Conservation (phyloP, 2,329 filamentous ascomycete genomes). For the Cercospora sesami region DNA sequence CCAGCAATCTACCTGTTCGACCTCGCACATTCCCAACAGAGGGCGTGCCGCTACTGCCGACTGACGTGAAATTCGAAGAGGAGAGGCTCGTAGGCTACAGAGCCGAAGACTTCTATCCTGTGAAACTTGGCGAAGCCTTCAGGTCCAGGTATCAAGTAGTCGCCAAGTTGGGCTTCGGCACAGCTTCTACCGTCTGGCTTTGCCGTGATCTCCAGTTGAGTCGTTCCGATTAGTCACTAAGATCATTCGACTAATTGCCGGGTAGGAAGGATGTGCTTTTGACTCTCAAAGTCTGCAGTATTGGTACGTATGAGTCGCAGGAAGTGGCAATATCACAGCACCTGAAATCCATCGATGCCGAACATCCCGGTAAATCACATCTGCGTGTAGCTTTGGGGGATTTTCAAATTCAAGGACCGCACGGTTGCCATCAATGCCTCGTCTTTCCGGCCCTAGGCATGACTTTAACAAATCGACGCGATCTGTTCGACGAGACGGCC, state of each 20-base stretch:
- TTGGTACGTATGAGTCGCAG: background rate
- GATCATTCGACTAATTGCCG: background rate
- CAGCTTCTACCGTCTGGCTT: slow-evolving; percentile 46
- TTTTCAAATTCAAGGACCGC: background rate
- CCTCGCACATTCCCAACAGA: background rate
- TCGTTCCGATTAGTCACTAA: background rate
- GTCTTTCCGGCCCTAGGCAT: background rate
- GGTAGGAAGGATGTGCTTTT: background rate
- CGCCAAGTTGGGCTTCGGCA: slow-evolving; percentile 47
- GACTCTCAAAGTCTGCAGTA: background rate
- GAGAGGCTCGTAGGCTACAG: slow-evolving; percentile 17
- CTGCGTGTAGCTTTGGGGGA: background rate
- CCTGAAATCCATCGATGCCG: background rate
- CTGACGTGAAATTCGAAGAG: slow-evolving; percentile 10
- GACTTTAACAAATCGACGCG: background rate
- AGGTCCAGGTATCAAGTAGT: slow-evolving; percentile 41
- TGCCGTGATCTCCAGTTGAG: slow-evolving; percentile 33
- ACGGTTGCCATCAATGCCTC: background rate
- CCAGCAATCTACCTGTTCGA: background rate
- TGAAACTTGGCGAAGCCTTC: slow-evolving; percentile 39
- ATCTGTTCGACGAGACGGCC: slow-evolving; percentile 1
- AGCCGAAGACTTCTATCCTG: slow-evolving; percentile 39
- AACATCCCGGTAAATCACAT: background rate
- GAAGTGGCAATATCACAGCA: background rate
- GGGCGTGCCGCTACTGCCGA: background rate